Evolutionary conservation across 202 grass and related monocot species (phyloP), one percentile per base, ranked within the genome.

Genomic region (Schoenoplectus tabernaemontani): DNA sequence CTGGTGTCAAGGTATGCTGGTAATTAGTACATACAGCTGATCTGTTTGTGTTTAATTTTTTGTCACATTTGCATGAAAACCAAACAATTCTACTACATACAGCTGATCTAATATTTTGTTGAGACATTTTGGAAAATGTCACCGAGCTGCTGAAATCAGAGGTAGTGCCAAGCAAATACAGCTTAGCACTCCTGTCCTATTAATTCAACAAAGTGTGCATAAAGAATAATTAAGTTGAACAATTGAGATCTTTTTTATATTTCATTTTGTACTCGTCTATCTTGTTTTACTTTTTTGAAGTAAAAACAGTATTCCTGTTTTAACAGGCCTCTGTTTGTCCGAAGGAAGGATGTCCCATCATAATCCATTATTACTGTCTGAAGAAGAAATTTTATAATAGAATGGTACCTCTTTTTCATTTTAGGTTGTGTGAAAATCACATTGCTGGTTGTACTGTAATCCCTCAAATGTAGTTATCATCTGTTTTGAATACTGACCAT

Each of bases 281-380:
- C 53, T 5, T 84, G 36, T 19, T 37, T 39, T 39, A 5, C 16
- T 57, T 57, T 20, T 57, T 57, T 46, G 8, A 57, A 57, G 5
- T 19, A 57, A 57, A 57, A 57, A 4, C 28, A 0, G 19, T 57
- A 20, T 57, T 57, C 16, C 53, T 22, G 16, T 46, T 46, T 46
- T 71, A 81, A 80, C 78, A 98, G 95, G 95, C 91, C 59, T 87
- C 81, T 26, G 41, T 44, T 47, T 98, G 95, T 80, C 79, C 86
- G 5, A 95, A 87, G 10, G 91, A 98, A 73, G 86, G 63, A 57
- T 98, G 95, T 83, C 85, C 47, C 41, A 62, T 94, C 19, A 88
- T 88, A 78, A 94, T 98, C 81, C 95, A 98, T 51, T 80, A 83
- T 46, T 98, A 98, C 70, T 95, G 95, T 85, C 32, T 92, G 51